Evolutionary conservation across 495 filamentous ascomycete genomes (phyloP).

Genomic region (Tuber calosporum): DNA sequence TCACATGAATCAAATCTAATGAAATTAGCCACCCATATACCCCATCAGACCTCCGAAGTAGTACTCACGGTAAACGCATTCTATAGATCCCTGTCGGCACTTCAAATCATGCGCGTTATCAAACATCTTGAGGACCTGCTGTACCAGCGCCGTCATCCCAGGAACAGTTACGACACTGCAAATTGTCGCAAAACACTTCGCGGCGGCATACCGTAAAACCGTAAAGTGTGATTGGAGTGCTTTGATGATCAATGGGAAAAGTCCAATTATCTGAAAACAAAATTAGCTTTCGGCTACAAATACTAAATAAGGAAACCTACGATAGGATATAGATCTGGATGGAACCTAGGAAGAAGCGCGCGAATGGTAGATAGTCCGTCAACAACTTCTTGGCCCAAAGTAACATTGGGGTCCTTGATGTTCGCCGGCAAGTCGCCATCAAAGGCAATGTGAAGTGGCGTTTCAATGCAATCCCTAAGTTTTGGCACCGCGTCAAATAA

Average conservation of each 20-base stretch:
- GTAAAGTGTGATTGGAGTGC: conserved; percentile 79
- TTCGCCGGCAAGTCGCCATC: conserved; percentile 61
- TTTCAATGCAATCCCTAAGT: conserved; percentile 68
- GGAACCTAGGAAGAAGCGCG: conserved; percentile 76
- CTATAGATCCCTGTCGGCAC: conserved; percentile 84
- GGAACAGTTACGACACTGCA: conserved; percentile 92
- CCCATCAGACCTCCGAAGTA: neutral
- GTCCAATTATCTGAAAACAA: conserved; percentile 51
- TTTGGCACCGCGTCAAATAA: conserved; percentile 75
- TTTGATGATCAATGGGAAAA: conserved; percentile 80
- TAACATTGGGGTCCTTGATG: conserved; percentile 59
- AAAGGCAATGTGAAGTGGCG: conserved; percentile 67
- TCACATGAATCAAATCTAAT: conserved; percentile 80
- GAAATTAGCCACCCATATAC: neutral
- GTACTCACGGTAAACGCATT: conserved; percentile 62
- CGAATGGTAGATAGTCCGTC: conserved; percentile 89
- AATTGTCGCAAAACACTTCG: conserved; percentile 93
- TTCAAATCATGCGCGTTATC: conserved; percentile 78
- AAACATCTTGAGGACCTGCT: conserved; percentile 83
- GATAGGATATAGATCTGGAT: conserved; percentile 64
- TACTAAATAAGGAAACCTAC: neutral
- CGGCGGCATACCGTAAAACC: conserved; percentile 89
- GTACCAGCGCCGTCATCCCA: conserved; percentile 91
- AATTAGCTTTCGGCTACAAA: neutral
- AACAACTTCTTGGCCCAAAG: conserved; percentile 81